These are phyloP conservation scores for Aspergillus sp. DNA, from an alignment of 2,329 filamentous ascomycete genomes.

Conservation along the genomic window DNA sequence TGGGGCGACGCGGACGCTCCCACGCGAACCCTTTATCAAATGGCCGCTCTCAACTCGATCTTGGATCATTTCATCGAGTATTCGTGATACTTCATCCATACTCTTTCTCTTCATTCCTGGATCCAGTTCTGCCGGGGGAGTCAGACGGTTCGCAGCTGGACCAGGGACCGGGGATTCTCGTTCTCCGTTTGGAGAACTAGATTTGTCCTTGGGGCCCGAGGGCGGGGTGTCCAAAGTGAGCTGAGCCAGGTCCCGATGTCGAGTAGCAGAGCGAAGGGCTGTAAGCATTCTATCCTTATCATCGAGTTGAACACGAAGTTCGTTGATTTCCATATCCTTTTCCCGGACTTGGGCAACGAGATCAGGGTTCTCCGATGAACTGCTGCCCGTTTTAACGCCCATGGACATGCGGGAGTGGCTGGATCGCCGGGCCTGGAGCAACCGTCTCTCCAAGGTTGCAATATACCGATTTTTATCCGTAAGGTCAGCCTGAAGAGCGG, in stretches of 20 bases:
- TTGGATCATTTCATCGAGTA: constrained; percentile 95
- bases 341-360: constrained; percentile 73
- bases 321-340: constrained; percentile 89
- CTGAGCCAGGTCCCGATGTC: constrained; percentile 81
- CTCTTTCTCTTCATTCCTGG: constrained; percentile 58
- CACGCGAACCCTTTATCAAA: constrained; percentile 64
- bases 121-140: constrained; percentile 30
- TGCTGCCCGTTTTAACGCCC: constrained; percentile 64
- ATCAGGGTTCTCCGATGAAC: constrained; percentile 76
- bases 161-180: constrained; percentile 26
- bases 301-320: constrained; percentile 82
- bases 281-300: constrained; percentile 94
- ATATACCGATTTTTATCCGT: constrained; percentile 98
- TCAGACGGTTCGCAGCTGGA: constrained; percentile 30
- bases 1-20: constrained; percentile 62
- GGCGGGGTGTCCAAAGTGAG: constrained; percentile 42
- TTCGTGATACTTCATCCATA: constrained; percentile 88
- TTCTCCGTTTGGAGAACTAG: constrained; percentile 28
- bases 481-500: constrained; percentile 89
- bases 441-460: constrained; percentile 83
- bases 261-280: constrained; percentile 79
- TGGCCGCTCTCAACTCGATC: constrained; percentile 78
- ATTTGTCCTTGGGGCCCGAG: constrained; percentile 30
- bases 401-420: constrained; percentile 86
- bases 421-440: constrained; percentile 84